Base-by-base conservation (phyloP, 2,329 filamentous ascomycete genomes). In the Phialophora verrucosa region DNA sequence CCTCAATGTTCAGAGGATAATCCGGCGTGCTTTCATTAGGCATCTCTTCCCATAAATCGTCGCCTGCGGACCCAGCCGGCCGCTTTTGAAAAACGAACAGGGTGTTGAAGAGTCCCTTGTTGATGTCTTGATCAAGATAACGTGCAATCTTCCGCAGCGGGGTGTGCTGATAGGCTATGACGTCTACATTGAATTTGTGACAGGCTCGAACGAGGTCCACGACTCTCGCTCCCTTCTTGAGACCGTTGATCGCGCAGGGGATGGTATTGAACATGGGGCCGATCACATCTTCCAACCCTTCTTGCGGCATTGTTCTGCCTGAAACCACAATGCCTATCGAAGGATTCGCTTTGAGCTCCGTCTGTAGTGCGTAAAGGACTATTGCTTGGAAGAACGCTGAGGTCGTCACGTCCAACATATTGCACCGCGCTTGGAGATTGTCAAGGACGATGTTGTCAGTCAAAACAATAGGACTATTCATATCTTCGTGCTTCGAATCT, bases 251-350 rank as follows among this genome's bases (percentile, higher is more conserved):
- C 62, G 86, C 83, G 74, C 90, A 92, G 0, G 93, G 92, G 1
- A 97, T 81, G 0, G 93, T 97, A 75, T 97, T 97, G 83, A 97
- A 96, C 23, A 97, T 79, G 0, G 94, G 93, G 0, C 93, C 94
- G 50, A 95, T 85, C 0, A 91, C 86, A 25, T 82, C 75, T 55
- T 93, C 90, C 1, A 88, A 84, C 1, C 82, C 82, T 7, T 89
- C 83, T 12, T 92, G 78, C 51, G 91, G 86, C 4, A 96, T 85
- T 0, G 88, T 86, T 66, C 93, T 85, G 0, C 93, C 94, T 6
- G 93, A 95, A 0, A 91, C 84, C 12, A 97, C 84, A 23, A 96
- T 80, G 0, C 94, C 94, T 14, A 93, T 81, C 0, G 87, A 85
- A 1, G 85, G 78, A 6, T 82, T 77, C 17, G 78, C 74, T 2